Base-by-base conservation (phyloP, 1,284 basidiomycete genomes). In the Caloboletus firmus region DNA sequence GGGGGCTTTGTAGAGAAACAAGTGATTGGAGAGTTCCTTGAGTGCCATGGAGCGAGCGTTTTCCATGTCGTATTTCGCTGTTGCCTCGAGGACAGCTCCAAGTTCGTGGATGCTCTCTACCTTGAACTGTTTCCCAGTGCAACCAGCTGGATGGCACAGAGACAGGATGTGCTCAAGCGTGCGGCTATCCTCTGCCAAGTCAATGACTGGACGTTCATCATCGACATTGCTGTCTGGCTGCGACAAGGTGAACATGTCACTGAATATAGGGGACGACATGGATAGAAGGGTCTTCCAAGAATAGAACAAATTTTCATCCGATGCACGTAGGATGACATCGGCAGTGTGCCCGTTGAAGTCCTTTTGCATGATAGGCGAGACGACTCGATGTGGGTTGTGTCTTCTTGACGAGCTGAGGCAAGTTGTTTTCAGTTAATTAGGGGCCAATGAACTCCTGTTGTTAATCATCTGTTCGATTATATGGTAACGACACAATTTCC, bases 321-420 rank as follows among this genome's bases (percentile, higher is more conserved):
- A 64, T 11, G 62, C 62, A 20, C 65, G 61, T 10, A 72, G 63
- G 41, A 72, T 49, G 32, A 72, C 22, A 40, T 73, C 72, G 3
- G 62, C 54, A 17, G 26, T 28, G 26, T 28, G 26, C 26, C 9
- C 49, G 35, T 28, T 48, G 5, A 20, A 13, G 32, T 39, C 18
- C 4, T 4, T 39, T 45, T 54, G 50, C 60, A 64, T 62, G 56
- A 20, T 30, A 11, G 17, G 34, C 17, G 41, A 22, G 17, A n/a
- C n/a, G n/a, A n/a, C n/a, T n/a, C n/a, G n/a, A 5, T 24, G 18
- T 41, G 39, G 11, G 24, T 5, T 42, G 26, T n/a, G 20, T 40
- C 30, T 45, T 20, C 30, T 39, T 24, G 30, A 31, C n/a, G 30
- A 20, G n/a, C 15, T 4, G 20, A 22, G 17, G 17, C 31, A 36